Percentiles rank a stretch among this genome's conserved stretches.
Conservation (phyloP, 2,329 filamentous ascomycete species). For the Sporothrix mexicana region DNA sequence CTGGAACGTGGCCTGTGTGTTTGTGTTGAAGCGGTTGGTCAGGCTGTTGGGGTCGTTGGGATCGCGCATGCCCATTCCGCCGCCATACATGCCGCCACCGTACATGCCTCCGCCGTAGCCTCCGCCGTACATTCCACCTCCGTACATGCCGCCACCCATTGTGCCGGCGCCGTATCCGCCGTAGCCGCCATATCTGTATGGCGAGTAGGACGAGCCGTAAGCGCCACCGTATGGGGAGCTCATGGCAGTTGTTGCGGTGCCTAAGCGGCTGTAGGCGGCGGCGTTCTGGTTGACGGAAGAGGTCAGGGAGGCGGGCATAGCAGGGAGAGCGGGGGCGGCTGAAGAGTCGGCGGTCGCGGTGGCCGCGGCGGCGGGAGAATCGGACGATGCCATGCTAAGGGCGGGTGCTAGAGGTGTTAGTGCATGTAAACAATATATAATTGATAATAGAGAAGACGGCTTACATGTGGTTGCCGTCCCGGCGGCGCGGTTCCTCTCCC, state of each 20-base stretch:
- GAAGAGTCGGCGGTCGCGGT: constrained; percentile 52
- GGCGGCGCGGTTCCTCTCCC: constrained; percentile 79
- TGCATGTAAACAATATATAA: not conserved
- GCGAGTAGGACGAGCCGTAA: constrained; percentile 55
- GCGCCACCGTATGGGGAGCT: constrained; percentile 36
- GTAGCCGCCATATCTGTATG: constrained; percentile 52
- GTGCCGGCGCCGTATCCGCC: constrained; percentile 50
- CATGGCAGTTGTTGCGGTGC: constrained; percentile 44
- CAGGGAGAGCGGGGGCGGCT: constrained; percentile 73
- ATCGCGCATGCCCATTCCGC: constrained; percentile 54
- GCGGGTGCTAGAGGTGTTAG: constrained; percentile 41
- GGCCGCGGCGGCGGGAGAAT: constrained; percentile 50
- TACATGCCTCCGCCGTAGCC: constrained; percentile 56
- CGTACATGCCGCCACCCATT: constrained; percentile 44
- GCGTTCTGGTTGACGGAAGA: constrained; percentile 87
- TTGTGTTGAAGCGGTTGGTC: constrained; percentile 93
- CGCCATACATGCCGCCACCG: constrained; percentile 60
- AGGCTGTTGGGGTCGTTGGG: constrained; percentile 91
- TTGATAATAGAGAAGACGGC: not conserved
- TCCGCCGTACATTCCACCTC: constrained; percentile 50
- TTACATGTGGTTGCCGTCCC: constrained; percentile 39
- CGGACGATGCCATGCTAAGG: constrained; percentile 50
- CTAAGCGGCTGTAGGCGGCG: constrained; percentile 71
- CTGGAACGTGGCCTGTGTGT: constrained; percentile 95
- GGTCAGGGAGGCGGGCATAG: constrained; percentile 77